Conservation (phyloP, 495 filamentous ascomycete species). For the Hypoxylon fuscum region DNA sequence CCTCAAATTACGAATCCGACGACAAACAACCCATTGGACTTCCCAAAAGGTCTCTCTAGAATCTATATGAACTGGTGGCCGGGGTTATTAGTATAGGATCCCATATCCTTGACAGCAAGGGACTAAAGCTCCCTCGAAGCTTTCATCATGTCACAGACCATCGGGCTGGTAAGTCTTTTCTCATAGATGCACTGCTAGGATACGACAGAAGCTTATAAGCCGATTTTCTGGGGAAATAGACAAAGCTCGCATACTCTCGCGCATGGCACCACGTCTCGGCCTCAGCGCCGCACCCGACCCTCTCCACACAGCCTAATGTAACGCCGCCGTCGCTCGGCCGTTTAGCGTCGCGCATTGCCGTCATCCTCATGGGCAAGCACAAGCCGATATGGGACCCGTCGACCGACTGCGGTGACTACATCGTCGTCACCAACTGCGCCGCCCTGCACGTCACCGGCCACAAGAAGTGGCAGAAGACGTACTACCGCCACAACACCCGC, state of each 20-base stretch:
- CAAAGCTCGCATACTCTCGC: constrained; percentile 93
- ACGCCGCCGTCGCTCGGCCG: constrained; percentile 81
- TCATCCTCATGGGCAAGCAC: constrained; percentile 97
- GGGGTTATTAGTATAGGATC: not conserved
- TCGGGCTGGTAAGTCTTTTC: constrained; percentile 66
- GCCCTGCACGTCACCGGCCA: constrained; percentile 88
- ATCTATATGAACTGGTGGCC: not conserved
- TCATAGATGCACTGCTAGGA: too few species aligned
- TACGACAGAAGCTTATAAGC: constrained; percentile 9
- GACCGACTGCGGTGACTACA: constrained; percentile 99
- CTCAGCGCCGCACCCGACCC: constrained; percentile 60
- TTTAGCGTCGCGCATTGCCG: constrained; percentile 88
- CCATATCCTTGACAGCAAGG: constrained; percentile 24
- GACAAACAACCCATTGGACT: constrained; percentile 25
- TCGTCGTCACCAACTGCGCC: constrained; percentile 89
- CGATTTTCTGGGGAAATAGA: constrained; percentile 63
- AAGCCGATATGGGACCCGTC: constrained; percentile 97
- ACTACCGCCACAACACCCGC: constrained; percentile 91
- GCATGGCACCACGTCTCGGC: constrained; percentile 91
- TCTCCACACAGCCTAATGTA: constrained; percentile 64
- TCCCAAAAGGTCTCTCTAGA: not conserved
- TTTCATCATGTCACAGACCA: constrained; percentile 70
- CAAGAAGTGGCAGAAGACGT: constrained; percentile 92
- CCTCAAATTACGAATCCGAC: constrained; percentile 19
- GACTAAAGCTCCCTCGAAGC: constrained; percentile 40